A percentile compares a stretch with the other conserved stretches of the same genome.
phyloP scores from a whole-genome alignment of 2,329 filamentous ascomycete species.

The Daldinia sp. region DNA sequence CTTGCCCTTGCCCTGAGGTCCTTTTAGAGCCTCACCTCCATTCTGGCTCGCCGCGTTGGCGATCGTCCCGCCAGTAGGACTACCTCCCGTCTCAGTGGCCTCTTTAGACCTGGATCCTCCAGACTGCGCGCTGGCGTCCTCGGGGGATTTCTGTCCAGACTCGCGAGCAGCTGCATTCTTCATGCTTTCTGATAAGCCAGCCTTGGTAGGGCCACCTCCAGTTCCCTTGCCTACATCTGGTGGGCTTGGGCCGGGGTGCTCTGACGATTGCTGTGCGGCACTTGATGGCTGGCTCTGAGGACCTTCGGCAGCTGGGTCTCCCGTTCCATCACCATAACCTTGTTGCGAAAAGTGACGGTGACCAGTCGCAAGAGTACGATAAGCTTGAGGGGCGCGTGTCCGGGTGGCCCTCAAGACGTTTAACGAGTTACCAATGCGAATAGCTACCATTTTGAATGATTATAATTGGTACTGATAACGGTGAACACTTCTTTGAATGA shows the following conservation, averaged over 20 bases:
- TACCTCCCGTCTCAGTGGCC: constrained; percentile 49
- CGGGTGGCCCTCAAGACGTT: constrained; percentile 37
- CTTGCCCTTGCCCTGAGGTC: constrained; percentile 44
- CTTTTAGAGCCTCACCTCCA: constrained; percentile 47
- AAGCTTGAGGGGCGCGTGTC: constrained; percentile 34
- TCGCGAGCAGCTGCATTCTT: constrained; percentile 33
- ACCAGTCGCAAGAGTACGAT: constrained; percentile 38
- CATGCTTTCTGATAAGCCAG: constrained; percentile 39
- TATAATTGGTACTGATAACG: neutral
- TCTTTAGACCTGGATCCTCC: constrained; percentile 53
- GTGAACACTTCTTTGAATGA: neutral
- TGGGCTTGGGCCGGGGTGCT: constrained; percentile 55
- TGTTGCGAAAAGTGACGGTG: constrained; percentile 42
- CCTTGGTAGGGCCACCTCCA: constrained; percentile 49
- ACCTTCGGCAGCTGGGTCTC: constrained; percentile 48
- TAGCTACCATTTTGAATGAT: constrained; percentile 40
- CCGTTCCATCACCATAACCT: constrained; percentile 54
- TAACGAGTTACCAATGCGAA: constrained; percentile 42
- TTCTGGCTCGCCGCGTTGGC: constrained; percentile 42
- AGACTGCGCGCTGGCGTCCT: constrained; percentile 49
- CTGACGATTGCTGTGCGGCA: constrained; percentile 46
- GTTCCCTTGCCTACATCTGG: constrained; percentile 52
- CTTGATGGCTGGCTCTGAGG: constrained; percentile 50
- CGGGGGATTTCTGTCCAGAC: constrained; percentile 39
- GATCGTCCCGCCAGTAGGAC: constrained; percentile 43